Evolutionary conservation across 495 filamentous ascomycete genomes (phyloP), one percentile per base, ranked within the genome.

Genomic region (Thermochaetoides thermophila): DNA sequence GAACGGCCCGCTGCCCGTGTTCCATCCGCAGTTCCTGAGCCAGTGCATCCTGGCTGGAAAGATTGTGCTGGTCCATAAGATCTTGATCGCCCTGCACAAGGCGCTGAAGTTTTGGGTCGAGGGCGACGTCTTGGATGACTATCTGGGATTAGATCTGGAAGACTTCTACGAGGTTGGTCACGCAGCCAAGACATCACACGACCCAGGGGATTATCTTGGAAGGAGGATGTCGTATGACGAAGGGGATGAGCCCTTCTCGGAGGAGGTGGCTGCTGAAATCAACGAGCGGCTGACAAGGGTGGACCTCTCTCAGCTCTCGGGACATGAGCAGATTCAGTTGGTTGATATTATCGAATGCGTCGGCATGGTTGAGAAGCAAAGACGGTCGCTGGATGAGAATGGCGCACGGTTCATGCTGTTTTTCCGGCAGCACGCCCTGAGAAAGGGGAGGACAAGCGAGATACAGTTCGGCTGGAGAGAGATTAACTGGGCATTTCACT

Each of bases 401-500:
- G 87, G 81, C 8, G 77, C 81, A n/a, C 71, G 81, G 23, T 96
- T 82, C 55, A 69, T 94, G 54, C 63, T 94, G 16, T 91, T 89
- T 53, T 92, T 91, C 60, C 68, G 81, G 11, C 83, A 92, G 40
- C 76, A 89, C 50, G 77, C 74, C 35, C 60, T 96, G 22, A 69
- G 76, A 19, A 77, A 68, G 53, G 63, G 66, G 17, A 68, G 74
- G 46, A 61, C 71, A 6, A 71, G 68, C 42, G 74, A 73, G 49
- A 69, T 74, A 5, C 64, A 72, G 13, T 73, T 95, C 42, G 79
- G 81, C 4, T 99, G 85, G 83, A 66, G 91, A 52, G 87, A 95
- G 46, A 87, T 93, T 37, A 77, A 79, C 29, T 96, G 87, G 85
- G 91, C 87, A 14, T 87, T 78, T 43, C 84, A 95, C 53, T 92